A percentile compares a stretch with the other conserved stretches of the same genome.
Evolutionary conservation across 139 green algal species (phyloP).

Genomic region (Ulvella scutata): DNA sequence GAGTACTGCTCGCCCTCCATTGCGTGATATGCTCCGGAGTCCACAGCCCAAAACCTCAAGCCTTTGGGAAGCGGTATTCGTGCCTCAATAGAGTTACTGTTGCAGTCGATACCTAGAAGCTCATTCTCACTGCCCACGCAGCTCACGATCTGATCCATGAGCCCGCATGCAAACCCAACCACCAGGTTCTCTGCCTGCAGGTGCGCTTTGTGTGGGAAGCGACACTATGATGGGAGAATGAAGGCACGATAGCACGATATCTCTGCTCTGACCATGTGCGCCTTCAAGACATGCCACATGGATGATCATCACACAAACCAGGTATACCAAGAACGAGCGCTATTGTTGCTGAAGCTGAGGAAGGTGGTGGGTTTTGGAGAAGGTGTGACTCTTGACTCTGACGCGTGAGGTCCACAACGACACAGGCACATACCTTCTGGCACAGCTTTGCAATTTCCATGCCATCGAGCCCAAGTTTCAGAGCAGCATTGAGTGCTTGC

Average conservation of each 20-base stretch:
- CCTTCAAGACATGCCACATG: not conserved
- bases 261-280: not conserved
- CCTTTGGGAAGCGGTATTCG: conserved; percentile 15
- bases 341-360: no score
- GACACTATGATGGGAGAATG: no score
- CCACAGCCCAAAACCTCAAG: conserved; percentile 62
- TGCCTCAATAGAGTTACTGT: conserved; percentile 58
- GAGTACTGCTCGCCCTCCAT: conserved; percentile 74
- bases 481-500: conserved; percentile 40
- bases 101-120: conserved; percentile 73
- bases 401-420: no score
- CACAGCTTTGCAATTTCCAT: conserved; percentile 46
- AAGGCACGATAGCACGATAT: not conserved
- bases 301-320: not conserved
- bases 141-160: conserved; percentile 88
- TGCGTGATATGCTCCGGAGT: conserved; percentile 73
- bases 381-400: no score
- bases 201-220: not conserved
- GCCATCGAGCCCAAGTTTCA: conserved; percentile 21
- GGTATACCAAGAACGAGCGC: no score
- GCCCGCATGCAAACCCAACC: conserved; percentile 81
- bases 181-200: conserved; percentile 76
- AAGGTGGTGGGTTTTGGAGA: no score
- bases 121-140: conserved; percentile 40
- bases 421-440: conserved; percentile 29